Base-by-base conservation (phyloP, 2,329 filamentous ascomycete species). In the Trichoderma polysporum region DNA sequence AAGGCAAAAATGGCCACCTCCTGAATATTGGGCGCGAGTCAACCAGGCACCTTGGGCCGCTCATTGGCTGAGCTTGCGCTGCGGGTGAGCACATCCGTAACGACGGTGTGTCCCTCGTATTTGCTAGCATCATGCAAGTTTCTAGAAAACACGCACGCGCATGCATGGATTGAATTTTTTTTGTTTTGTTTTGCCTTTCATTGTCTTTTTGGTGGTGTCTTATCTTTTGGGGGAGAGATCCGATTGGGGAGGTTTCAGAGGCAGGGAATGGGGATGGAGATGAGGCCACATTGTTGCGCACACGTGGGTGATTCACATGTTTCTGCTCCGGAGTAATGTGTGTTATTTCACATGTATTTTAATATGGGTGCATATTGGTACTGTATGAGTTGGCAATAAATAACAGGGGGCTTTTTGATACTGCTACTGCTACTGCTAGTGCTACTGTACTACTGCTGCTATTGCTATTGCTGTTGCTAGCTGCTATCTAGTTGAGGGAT, bases 191-290 rank as follows among this genome's bases (percentile, higher is more conserved):
- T 59, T n/a, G 31, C 17, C 5, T n/a, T 33, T 52, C 25, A 25
- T 33, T 19, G 45, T 33, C 17, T 25, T 37, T 47, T n/a, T 13
- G 29, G 2, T 22, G 6, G n/a, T 17, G n/a, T 22, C 35, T 22
- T n/a, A 33, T 47, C 56, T 47, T 29, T 45, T 57, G 3, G 35
- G 61, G 39, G 39, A 35, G 61, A 27, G 37, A 56, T 64, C 61
- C 61, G 61, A 56, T 56, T 64, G 61, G 61, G 50, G 49, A 35
- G 9, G 25, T n/a, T n/a, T n/a, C n/a, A n/a, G n/a, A n/a, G n/a
- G n/a, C n/a, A 5, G 50, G 50, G 15, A 9, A 33, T 27, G 50
- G 37, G 7, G n/a, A 41, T 27, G 60, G 60, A 25, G 27, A 53
- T 9, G 59, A 62, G 33, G 59, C n/a, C n/a, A 45, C 22, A n/a